Evolutionary conservation across 2,329 filamentous ascomycete species (phyloP).

Genomic region (Trichoderma sp.): DNA sequence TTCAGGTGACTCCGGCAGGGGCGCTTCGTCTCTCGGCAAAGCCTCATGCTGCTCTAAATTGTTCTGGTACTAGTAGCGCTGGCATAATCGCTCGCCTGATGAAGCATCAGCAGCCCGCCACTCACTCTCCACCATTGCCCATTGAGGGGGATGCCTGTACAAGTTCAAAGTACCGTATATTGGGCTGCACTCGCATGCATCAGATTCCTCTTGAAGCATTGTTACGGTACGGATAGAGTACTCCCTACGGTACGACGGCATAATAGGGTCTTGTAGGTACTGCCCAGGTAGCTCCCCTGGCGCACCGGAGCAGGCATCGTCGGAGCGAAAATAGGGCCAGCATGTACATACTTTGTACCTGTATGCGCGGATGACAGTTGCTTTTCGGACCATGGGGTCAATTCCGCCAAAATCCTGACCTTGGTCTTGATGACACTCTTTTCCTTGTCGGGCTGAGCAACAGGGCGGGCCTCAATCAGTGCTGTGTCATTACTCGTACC

Average conservation of each 20-base stretch:
- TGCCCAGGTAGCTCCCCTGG: not conserved
- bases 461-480: not conserved
- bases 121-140: slow-evolving; percentile 8
- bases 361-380: not conserved
- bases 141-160: not conserved
- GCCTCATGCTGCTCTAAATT: not conserved
- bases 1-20: slow-evolving; percentile 22
- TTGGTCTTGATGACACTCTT: not conserved
- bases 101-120: not conserved
- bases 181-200: not conserved
- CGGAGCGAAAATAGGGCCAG: not conserved
- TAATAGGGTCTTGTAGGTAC: too few species aligned
- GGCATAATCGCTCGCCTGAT: slow-evolving; percentile 10
- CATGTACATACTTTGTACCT: not conserved
- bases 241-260: too few species aligned
- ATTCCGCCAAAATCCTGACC: not conserved
- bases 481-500: not conserved
- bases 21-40: slow-evolving; percentile 9
- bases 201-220: not conserved
- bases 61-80: not conserved
- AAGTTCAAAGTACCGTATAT: not conserved
- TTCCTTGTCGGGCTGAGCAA: not conserved
- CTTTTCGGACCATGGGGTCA: not conserved
- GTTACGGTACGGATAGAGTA: not conserved
- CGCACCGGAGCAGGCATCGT: not conserved